Base-by-base conservation (phyloP, 352 stramenopile species). In the Globisporangium acanthophoron region DNA sequence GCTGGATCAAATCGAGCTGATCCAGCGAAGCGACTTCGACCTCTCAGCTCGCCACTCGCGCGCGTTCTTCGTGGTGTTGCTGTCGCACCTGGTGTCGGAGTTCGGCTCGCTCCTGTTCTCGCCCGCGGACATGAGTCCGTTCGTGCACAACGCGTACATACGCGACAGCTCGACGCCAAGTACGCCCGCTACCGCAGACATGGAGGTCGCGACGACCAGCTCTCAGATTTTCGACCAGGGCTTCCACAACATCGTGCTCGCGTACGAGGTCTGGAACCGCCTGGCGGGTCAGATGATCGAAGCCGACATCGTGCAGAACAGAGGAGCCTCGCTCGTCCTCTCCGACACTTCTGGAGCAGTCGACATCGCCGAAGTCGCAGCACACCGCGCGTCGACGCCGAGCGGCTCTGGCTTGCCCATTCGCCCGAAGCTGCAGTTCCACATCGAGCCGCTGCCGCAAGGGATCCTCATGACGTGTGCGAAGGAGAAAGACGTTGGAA, bases 41-140 rank as follows among this genome's bases (percentile, higher is more conserved):
- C 58, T 80, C 11, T 82, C 76, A 3, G 53, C 67, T 29, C 71
- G 56, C 29, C 71, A 83, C 60, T 77, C 66, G 7, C 64, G 69
- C 3, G 62, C 56, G 13, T 76, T 83, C 9, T 62, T 74, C 0
- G 51, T 71, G 24, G 61, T 88, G 27, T 62, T 78, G 15, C 54
- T 87, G 1, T 62, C 66, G 5, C 80, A 87, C n/a, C 40, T 88
- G 4, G 54, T 71, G 0, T 70, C 69, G 0, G 79, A 83, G 46
- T 86, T 78, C 35, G 71, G 77, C 1, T 75, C 73, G 13, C 53
- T 92, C 18, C 59, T 92, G 15, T 92, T 90, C 62, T 74, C 74
- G 12, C 78, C 77, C 0, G 67, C 62, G 12, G 81, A 92, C 45
- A 71, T 90, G 64, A 85, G 69, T 3, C 68, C 70, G 8, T 90